Conservation (phyloP, 2,329 filamentous ascomycete genomes). For the Ambrosiella cleistominuta region DNA sequence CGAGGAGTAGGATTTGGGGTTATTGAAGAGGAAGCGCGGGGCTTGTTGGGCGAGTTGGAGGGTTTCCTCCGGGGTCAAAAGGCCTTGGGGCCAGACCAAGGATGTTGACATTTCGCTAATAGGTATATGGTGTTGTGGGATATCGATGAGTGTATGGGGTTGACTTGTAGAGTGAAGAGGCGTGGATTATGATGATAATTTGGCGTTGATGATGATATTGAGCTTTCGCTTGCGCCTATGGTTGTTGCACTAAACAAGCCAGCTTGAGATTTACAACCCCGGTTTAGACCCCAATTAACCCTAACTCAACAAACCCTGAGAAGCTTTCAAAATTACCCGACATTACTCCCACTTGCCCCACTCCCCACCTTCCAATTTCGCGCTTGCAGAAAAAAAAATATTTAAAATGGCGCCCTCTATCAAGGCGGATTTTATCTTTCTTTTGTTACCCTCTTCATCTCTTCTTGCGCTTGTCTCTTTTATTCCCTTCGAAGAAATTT, state of each 20-base stretch:
- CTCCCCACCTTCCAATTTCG: constrained; percentile 7
- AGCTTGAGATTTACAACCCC: background rate
- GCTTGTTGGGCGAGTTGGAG: constrained; percentile 44
- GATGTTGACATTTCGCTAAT: constrained; percentile 31
- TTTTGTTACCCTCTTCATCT: background rate
- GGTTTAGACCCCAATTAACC: background rate
- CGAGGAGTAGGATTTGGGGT: constrained; percentile 35
- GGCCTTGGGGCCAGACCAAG: constrained; percentile 37
- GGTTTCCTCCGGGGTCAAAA: constrained; percentile 37
- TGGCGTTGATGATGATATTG: background rate
- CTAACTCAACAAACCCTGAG: background rate
- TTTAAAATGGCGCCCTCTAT: constrained; percentile 6
- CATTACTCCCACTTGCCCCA: background rate
- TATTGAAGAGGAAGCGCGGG: constrained; percentile 35
- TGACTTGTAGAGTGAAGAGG: background rate
- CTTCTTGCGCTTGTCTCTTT: constrained; percentile 1
- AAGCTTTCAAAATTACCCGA: background rate
- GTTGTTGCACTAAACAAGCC: background rate
- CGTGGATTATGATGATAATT: background rate
- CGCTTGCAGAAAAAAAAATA: background rate
- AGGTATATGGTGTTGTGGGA: background rate
- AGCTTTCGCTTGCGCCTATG: background rate
- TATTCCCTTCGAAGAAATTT: constrained; percentile 1
- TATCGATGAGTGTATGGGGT: background rate
- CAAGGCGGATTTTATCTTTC: constrained; percentile 8